Percentiles rank a stretch among this genome's conserved stretches.
Conservation (phyloP, 768 basidiomycete genomes). For the Suillus subaureus region DNA sequence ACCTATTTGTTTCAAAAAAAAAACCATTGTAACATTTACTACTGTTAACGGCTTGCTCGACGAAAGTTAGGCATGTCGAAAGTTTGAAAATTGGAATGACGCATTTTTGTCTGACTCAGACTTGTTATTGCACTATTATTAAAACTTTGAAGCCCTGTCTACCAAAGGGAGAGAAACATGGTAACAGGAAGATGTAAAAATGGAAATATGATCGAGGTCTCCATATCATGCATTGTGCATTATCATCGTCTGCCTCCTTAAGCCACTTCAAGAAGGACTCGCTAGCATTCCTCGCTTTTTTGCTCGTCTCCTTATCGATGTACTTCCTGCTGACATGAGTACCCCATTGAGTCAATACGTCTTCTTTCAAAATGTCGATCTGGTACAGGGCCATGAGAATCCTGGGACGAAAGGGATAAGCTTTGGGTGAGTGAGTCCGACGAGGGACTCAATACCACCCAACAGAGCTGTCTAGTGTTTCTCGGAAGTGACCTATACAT, state of each 20-base stretch:
- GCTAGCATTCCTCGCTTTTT: no score
- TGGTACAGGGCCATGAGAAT: conserved; percentile 95
- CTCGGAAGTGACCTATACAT: conserved; percentile 76
- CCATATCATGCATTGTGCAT: conserved; percentile 32
- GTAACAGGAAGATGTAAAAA: not conserved
- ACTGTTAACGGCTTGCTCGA: not conserved
- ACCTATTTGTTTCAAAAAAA: no score
- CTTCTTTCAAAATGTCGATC: conserved; percentile 74
- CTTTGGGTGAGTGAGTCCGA: conserved; percentile 63
- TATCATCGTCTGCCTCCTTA: conserved; percentile 36
- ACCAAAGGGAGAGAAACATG: not conserved
- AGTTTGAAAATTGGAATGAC: no score
- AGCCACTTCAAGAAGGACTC: no score
- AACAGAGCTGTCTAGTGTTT: conserved; percentile 94
- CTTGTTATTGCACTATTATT: no score
- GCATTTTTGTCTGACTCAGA: no score
- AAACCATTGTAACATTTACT: not conserved
- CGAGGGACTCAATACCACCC: conserved; percentile 89
- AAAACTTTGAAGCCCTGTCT: no score
- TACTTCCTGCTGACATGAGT: no score
- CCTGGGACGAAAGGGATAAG: conserved; percentile 45
- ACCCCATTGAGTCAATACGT: no score
- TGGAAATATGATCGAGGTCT: no score
- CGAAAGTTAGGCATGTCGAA: not conserved
- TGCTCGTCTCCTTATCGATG: no score